phyloP scores from a whole-genome alignment of 2,329 filamentous ascomycete genomes.

The Trichoderma atrobrunneum region DNA sequence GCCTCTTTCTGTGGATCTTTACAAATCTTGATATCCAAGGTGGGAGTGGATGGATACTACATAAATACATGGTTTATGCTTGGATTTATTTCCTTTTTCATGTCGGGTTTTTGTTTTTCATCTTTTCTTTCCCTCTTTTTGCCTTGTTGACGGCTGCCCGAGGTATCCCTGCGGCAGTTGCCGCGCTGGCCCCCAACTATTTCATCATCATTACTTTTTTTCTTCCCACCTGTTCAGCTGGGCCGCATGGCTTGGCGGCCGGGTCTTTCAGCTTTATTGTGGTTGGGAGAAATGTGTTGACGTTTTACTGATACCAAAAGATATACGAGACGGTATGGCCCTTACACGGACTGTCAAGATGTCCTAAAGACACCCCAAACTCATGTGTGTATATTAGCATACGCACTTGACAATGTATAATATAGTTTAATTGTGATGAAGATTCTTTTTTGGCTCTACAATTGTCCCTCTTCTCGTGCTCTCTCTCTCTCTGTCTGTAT shows the following conservation, averaged over 20 bases:
- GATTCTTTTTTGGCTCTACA: not conserved
- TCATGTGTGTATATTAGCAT: conserved; percentile 3
- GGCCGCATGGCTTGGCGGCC: not conserved
- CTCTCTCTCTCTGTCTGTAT: not conserved
- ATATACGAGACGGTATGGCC: conserved; percentile 13
- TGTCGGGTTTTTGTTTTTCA: conserved; percentile 1
- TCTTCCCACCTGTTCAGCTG: not conserved
- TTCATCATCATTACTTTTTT: not conserved
- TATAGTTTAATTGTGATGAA: conserved; percentile 9
- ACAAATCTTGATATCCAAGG: conserved; percentile 14
- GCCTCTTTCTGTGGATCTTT: conserved; percentile 12
- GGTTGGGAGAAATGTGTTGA: not conserved
- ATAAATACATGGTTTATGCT: conserved; percentile 13
- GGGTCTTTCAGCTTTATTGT: not conserved
- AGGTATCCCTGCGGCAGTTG: not conserved
- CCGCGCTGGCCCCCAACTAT: conserved; percentile 1
- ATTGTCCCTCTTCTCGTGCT: not conserved
- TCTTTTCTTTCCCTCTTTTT: not conserved
- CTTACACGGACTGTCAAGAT: not conserved
- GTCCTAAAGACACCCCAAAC: not conserved
- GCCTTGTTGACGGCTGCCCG: not conserved
- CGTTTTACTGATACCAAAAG: conserved; percentile 12
- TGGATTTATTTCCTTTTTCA: conserved; percentile 11
- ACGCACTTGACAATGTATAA: conserved; percentile 15
- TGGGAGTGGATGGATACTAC: conserved; percentile 15